These are phyloP conservation scores for Rhizopogon rudus DNA, from an alignment of 768 basidiomycete genomes.

Conservation along the genomic window DNA sequence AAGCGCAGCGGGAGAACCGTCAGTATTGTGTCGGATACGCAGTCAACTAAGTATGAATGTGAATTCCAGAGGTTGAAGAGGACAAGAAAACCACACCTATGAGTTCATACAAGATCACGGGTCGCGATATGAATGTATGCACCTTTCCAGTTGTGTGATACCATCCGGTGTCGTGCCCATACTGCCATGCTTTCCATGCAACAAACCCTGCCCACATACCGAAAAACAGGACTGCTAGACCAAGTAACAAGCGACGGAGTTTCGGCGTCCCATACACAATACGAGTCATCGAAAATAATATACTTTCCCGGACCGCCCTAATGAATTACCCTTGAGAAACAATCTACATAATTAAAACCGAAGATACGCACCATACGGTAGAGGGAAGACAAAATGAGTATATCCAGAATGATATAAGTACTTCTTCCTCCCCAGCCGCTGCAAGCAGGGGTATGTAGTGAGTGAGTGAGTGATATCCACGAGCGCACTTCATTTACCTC, in stretches of 20 bases:
- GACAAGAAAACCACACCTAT: background rate
- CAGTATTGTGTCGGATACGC: slow-evolving; percentile 1
- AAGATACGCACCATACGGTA: slow-evolving; percentile 11
- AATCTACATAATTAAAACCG: background rate
- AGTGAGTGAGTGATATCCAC: background rate
- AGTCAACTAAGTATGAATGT: background rate
- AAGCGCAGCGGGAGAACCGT: background rate
- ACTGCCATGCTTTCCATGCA: background rate
- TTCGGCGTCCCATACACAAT: slow-evolving; percentile 9
- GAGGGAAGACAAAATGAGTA: slow-evolving; percentile 8
- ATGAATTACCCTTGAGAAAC: background rate
- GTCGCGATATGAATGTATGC: background rate
- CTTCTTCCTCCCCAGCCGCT: background rate
- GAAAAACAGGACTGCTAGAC: slow-evolving; percentile 8
- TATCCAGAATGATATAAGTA: slow-evolving; percentile 9
- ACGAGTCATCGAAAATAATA: slow-evolving; percentile 14
- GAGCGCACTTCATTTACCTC: background rate
- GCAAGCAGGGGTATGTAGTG: background rate
- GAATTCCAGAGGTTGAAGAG: background rate
- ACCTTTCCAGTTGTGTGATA: background rate
- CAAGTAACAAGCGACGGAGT: slow-evolving; percentile 6
- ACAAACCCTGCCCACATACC: slow-evolving; percentile 3
- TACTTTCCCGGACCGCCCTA: slow-evolving; percentile 19
- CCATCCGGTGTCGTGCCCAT: background rate
- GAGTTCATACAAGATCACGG: background rate